Evolutionary conservation across 2,329 filamentous ascomycete species (phyloP).

Genomic region (Cercospora sojina): DNA sequence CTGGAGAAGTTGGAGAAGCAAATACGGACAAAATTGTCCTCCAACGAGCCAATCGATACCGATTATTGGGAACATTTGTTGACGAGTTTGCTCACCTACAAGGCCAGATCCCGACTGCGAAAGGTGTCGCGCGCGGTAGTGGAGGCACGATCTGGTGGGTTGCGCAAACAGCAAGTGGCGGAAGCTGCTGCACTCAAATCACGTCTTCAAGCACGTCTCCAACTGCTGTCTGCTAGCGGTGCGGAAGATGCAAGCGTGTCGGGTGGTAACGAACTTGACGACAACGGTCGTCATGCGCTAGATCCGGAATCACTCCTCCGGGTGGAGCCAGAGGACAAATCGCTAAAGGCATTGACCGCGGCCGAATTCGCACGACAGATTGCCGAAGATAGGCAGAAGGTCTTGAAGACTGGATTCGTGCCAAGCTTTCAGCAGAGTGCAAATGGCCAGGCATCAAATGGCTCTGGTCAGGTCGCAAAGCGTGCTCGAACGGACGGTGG

Average conservation of each 20-base stretch:
- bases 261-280: not conserved
- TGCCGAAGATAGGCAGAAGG: conserved; percentile 59
- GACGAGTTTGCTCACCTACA: conserved; percentile 81
- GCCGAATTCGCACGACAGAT: conserved; percentile 58
- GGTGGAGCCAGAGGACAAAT: conserved; percentile 63
- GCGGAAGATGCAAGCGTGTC: not conserved
- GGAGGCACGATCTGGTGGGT: conserved; percentile 63
- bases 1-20: conserved; percentile 83
- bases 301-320: conserved; percentile 68
- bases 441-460: conserved; percentile 8
- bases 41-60: conserved; percentile 87
- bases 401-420: conserved; percentile 66
- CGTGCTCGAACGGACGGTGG: conserved; percentile 31
- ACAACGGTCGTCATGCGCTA: conserved; percentile 38
- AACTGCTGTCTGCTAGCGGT: conserved; percentile 3
- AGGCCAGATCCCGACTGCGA: conserved; percentile 81
- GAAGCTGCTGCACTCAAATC: conserved; percentile 59
- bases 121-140: conserved; percentile 75
- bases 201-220: conserved; percentile 50
- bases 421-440: conserved; percentile 46
- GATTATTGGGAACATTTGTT: conserved; percentile 97
- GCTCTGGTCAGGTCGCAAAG: conserved; percentile 26
- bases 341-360: conserved; percentile 58
- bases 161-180: conserved; percentile 66
- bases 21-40: conserved; percentile 80